Conservation (phyloP, 2,329 filamentous ascomycete genomes). For the Podosphaera aphanis region DNA sequence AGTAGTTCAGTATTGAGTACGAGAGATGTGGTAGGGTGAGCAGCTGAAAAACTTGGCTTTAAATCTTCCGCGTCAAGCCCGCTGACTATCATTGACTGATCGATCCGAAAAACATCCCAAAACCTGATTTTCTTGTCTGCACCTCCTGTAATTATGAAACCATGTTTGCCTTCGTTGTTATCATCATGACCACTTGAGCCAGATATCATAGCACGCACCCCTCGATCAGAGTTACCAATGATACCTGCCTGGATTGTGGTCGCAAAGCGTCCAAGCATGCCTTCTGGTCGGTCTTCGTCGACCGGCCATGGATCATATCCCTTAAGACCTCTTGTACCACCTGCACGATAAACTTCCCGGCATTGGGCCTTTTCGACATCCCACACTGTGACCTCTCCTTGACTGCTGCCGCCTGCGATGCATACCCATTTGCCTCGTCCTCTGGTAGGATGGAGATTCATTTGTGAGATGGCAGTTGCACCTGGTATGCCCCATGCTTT, state of each 20-base stretch:
- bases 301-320: conserved; percentile 69
- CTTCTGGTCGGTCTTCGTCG: conserved; percentile 70
- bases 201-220: conserved; percentile 52
- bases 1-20: conserved; percentile 38
- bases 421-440: conserved; percentile 68
- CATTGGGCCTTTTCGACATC: conserved; percentile 79
- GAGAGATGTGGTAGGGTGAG: conserved; percentile 37
- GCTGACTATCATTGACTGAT: conserved; percentile 59
- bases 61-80: conserved; percentile 48
- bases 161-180: conserved; percentile 48
- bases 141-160: conserved; percentile 70
- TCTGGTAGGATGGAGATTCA: conserved; percentile 56
- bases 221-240: conserved; percentile 31
- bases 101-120: conserved; percentile 66
- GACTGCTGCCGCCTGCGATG: conserved; percentile 65
- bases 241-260: conserved; percentile 42
- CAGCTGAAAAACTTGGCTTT: conserved; percentile 47
- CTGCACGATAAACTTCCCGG: conserved; percentile 60
- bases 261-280: conserved; percentile 69
- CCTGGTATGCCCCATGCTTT: conserved; percentile 75
- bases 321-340: conserved; percentile 33
- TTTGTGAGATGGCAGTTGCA: conserved; percentile 54
- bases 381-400: conserved; percentile 85
- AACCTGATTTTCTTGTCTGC: conserved; percentile 80
- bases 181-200: conserved; percentile 46